Base-by-base conservation (phyloP, 352 stramenopile species). In the Phytopythium sindhum region DNA sequence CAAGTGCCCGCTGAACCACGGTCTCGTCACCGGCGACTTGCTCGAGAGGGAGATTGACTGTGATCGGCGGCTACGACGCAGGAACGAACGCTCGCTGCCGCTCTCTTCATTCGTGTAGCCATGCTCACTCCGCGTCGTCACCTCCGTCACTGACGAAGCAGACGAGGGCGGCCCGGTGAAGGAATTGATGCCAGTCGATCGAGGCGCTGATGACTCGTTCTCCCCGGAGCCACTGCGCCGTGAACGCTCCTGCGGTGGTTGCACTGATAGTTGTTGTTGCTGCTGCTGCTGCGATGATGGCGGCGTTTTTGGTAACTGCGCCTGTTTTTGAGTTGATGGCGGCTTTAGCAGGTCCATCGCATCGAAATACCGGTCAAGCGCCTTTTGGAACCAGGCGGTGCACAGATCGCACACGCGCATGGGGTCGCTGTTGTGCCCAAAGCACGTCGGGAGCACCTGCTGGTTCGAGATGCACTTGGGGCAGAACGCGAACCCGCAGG, bases 1-100 rank as follows among this genome's bases (percentile, higher is more conserved):
- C 28, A 92, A 70, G 58, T 93, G 81, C 1, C 80, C 78, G 56
- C 80, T 87, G 58, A 90, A 91, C 84, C 84, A 93, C 15, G 75
- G 65, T 56, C 69, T 71, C 37, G 69, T 66, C 29, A 65, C 29
- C 26, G 64, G 52, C 35, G 70, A 70, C 42, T 66, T 72, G 48
- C 64, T 41, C 23, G 53, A 23, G 28, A 63, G 60, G 15, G 72
- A 65, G 31, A 80, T 70, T 11, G 78, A 79, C 24, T 55, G 44
- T 26, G 44, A 63, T 56, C 64, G 47, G 45, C 59, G 59, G 14
- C 19, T 50, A 7, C 48, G 47, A 4, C 48, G 45, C 23, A 12
- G n/a, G n/a, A 47, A 29, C 8, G 35, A 29, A 14, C 62, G 11
- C 19, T 59, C 53, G 53, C 35, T 47, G 33, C 14, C 23, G 33